phyloP scores from a whole-genome alignment of 1,284 basidiomycete genomes.

The Singerocomus inundabilis region DNA sequence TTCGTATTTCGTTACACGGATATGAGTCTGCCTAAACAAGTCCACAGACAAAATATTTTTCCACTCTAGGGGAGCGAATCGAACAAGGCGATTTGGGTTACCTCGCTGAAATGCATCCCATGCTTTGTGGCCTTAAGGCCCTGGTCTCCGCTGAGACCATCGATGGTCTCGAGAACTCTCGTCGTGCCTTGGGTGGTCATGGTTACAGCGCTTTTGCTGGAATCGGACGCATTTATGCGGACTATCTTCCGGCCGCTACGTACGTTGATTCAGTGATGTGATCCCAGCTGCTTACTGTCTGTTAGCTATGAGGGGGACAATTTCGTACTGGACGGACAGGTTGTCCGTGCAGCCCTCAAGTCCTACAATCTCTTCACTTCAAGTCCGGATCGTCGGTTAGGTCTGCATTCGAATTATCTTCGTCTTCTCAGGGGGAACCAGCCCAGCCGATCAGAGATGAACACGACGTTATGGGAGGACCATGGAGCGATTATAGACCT shows the following conservation, averaged over 20 bases:
- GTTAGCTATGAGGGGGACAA: conserved; percentile 75
- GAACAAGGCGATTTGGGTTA: conserved; percentile 55
- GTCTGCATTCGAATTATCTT: conserved; percentile 54
- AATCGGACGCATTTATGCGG: conserved; percentile 62
- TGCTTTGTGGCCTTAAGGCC: conserved; percentile 69
- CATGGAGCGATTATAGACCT: conserved; percentile 40
- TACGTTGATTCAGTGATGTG: conserved; percentile 32
- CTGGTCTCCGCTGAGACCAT: conserved; percentile 54
- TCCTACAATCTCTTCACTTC: conserved; percentile 40
- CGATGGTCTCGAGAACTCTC: conserved; percentile 64
- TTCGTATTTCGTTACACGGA: conserved; percentile 31
- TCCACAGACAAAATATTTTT: conserved; percentile 48
- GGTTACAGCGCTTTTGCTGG: conserved; percentile 73
- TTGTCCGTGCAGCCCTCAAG: conserved; percentile 68
- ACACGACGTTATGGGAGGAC: conserved; percentile 10
- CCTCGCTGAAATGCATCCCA: conserved; percentile 71
- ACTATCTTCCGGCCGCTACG: conserved; percentile 66
- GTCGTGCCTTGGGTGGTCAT: conserved; percentile 76
- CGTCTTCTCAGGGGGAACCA: conserved; percentile 41
- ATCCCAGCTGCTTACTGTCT: conserved; percentile 1
- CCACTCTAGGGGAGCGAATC: conserved; percentile 48
- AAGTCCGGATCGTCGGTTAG: conserved; percentile 31
- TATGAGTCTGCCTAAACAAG: neutral
- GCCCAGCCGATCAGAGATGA: conserved; percentile 17
- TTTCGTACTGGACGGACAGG: conserved; percentile 72